Evolutionary conservation across 106 monocot genomes (phyloP).

Genomic region (Vanilla planifolia): DNA sequence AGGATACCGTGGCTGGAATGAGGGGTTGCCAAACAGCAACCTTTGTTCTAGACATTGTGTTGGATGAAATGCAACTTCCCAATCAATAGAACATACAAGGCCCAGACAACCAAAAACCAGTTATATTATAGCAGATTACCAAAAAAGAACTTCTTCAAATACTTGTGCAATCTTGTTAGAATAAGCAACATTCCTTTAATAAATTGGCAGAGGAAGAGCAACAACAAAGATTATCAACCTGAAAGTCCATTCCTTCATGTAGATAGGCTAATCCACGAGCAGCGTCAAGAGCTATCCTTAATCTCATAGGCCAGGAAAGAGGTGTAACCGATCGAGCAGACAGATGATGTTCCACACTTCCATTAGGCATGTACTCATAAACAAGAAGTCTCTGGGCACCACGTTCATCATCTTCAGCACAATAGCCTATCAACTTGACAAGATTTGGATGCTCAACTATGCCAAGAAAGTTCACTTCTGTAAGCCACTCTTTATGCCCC

Average conservation of each 20-base stretch:
- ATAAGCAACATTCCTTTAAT: no score
- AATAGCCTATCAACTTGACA: constrained; percentile 28
- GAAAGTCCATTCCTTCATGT: constrained; percentile 28
- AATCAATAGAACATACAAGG: no score
- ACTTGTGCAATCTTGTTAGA: no score
- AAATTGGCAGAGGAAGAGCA: no score
- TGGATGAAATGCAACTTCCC: no score
- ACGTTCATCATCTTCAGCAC: constrained; percentile 32
- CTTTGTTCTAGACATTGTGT: no score
- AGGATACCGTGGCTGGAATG: no score
- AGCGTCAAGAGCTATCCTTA: constrained; percentile 30
- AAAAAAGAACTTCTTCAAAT: no score
- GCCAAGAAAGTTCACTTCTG: constrained; percentile 29
- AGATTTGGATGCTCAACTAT: constrained; percentile 29
- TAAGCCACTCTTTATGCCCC: constrained; percentile 32
- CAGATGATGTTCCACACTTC: constrained; percentile 27
- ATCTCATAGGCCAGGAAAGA: constrained; percentile 28
- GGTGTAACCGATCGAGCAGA: constrained; percentile 9
- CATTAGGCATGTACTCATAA: constrained; percentile 29
- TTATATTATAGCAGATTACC: no score
- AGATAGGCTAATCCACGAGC: constrained; percentile 24
- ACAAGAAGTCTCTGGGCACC: constrained; percentile 29
- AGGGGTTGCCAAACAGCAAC: no score
- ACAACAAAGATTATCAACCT: constrained; percentile 9
- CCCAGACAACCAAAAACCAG: no score